A percentile compares a stretch with the other conserved stretches of the same genome.
Conservation (phyloP, 2,329 filamentous ascomycete species). For the Myriosclerotinia duriaeana region DNA sequence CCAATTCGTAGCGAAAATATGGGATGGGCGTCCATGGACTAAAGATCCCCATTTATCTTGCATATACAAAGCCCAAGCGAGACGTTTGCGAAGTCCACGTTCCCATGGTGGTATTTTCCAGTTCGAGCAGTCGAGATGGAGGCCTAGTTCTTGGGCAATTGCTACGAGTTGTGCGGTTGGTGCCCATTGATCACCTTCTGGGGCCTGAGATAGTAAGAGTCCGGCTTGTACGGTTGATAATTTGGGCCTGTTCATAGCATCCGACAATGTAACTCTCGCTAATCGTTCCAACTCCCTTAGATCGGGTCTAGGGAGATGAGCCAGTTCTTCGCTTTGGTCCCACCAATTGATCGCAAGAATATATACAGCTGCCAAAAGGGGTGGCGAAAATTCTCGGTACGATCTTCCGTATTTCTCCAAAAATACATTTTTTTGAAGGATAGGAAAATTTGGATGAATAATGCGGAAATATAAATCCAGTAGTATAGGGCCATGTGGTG, state of each 20-base stretch:
- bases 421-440: constrained; percentile 79
- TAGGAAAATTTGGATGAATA: constrained; percentile 78
- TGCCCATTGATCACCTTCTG: constrained; percentile 77
- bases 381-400: constrained; percentile 71
- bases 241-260: constrained; percentile 80
- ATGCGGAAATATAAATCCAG: constrained; percentile 80
- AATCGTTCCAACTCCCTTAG: constrained; percentile 71
- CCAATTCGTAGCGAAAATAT: constrained; percentile 70
- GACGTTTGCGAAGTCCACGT: constrained; percentile 75
- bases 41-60: constrained; percentile 91
- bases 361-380: constrained; percentile 77
- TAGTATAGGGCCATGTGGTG: constrained; percentile 72
- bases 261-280: constrained; percentile 68
- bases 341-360: constrained; percentile 87
- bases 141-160: constrained; percentile 79
- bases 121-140: constrained; percentile 81
- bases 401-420: constrained; percentile 74
- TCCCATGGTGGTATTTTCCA: constrained; percentile 93
- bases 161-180: constrained; percentile 85
- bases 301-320: constrained; percentile 65
- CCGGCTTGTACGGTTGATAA: constrained; percentile 78
- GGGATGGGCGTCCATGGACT: constrained; percentile 81
- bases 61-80: constrained; percentile 91
- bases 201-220: constrained; percentile 70
- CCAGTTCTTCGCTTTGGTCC: constrained; percentile 68